Conservation (phyloP, 2,329 filamentous ascomycete species). For the Pseudovirgaria hyperparasitica region DNA sequence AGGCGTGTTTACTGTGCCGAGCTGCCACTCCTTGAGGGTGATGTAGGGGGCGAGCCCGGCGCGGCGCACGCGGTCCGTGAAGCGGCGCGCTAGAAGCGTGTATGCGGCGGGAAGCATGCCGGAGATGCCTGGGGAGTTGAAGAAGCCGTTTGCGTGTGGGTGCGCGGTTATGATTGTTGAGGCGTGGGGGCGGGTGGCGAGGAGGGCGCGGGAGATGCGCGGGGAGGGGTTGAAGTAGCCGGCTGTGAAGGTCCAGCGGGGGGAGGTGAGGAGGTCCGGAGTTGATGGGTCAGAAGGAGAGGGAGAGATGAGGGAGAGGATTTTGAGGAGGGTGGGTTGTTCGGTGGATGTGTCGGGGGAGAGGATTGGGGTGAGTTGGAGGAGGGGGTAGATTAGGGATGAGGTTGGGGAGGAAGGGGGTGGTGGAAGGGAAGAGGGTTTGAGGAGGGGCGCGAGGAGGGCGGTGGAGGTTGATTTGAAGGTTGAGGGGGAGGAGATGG, state of each 20-base stretch:
- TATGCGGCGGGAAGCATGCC: slow-evolving; percentile 88
- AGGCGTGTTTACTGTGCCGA: slow-evolving; percentile 65
- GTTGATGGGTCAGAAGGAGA: slow-evolving; percentile 54
- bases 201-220: slow-evolving; percentile 64
- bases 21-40: slow-evolving; percentile 74
- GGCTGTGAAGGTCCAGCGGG: slow-evolving; percentile 98
- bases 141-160: slow-evolving; percentile 92
- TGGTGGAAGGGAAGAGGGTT: slow-evolving; percentile 29
- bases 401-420: slow-evolving; percentile 9
- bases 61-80: slow-evolving; percentile 52
- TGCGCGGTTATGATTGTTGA: slow-evolving; percentile 87
- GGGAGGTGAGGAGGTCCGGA: no score
- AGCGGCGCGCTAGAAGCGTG: slow-evolving; percentile 72
- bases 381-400: slow-evolving; percentile 73
- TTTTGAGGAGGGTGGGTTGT: slow-evolving; percentile 62
- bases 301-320: slow-evolving; percentile 58
- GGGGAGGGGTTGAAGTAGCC: slow-evolving; percentile 98
- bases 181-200: slow-evolving; percentile 53
- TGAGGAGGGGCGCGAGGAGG: slow-evolving; percentile 54
- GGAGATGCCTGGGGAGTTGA: slow-evolving; percentile 72
- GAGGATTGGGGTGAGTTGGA: slow-evolving; percentile 79
- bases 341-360: slow-evolving; percentile 75
- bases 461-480: slow-evolving; percentile 60
- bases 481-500: slow-evolving; percentile 52
- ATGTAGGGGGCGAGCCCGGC: slow-evolving; percentile 46